A percentile compares a stretch with the other conserved stretches of the same genome.
phyloP scores from a whole-genome alignment of 2,329 filamentous ascomycete species.

The Elsinoe fawcettii region DNA sequence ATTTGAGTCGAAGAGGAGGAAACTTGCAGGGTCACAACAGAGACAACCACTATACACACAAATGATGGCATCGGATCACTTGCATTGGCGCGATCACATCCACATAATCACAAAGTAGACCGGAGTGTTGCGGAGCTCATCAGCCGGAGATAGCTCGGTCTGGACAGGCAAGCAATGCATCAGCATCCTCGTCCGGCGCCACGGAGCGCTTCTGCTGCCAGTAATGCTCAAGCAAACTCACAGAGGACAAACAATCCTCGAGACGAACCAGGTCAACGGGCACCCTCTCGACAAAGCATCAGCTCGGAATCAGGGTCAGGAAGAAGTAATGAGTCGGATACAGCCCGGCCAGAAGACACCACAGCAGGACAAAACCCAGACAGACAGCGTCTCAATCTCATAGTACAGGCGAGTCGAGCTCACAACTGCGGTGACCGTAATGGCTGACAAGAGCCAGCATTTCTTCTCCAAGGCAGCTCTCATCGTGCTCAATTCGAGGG shows the following conservation, averaged over 20 bases:
- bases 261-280: conserved; percentile 49
- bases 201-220: conserved; percentile 63
- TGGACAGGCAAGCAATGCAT: conserved; percentile 58
- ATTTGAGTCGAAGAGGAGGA: conserved; percentile 2
- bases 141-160: conserved; percentile 8
- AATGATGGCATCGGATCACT: conserved; percentile 13
- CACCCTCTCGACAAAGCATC: conserved; percentile 38
- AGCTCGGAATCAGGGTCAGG: conserved; percentile 20
- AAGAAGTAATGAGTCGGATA: conserved; percentile 17
- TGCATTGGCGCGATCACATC: conserved; percentile 13
- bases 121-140: background rate
- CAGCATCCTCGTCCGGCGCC: conserved; percentile 75
- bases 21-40: background rate
- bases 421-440: conserved; percentile 22
- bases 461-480: conserved; percentile 84
- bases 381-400: conserved; percentile 80
- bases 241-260: conserved; percentile 63
- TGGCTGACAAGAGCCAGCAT: conserved; percentile 51
- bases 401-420: conserved; percentile 64
- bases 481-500: conserved; percentile 72
- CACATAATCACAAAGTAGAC: conserved; percentile 4
- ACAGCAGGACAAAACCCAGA: conserved; percentile 53
- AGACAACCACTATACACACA: background rate
- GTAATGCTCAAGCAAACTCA: conserved; percentile 63
- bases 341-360: conserved; percentile 11